These are phyloP conservation scores for Trametes punicea DNA, from an alignment of 768 basidiomycete species.

Conservation along the genomic window DNA sequence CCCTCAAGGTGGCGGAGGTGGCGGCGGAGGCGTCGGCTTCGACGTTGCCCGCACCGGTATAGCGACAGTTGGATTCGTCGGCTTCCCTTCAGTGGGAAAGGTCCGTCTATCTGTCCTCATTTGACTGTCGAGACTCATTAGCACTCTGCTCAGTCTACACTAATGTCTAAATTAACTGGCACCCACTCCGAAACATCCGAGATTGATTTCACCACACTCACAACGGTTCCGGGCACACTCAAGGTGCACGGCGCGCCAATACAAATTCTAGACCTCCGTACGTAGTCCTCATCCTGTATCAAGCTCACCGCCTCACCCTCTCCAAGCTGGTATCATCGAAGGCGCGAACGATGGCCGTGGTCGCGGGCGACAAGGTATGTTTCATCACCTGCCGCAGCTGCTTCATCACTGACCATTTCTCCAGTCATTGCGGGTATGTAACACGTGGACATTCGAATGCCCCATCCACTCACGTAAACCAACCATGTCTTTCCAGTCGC, in stretches of 20 bases:
- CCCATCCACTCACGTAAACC: neutral
- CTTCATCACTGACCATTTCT: neutral
- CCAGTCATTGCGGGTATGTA: constrained; percentile 66
- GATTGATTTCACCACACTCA: constrained; percentile 95
- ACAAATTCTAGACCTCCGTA: constrained; percentile 90
- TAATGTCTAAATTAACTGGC: constrained; percentile 95
- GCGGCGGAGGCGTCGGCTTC: constrained; percentile 88
- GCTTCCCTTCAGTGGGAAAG: constrained; percentile 95
- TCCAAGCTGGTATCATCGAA: constrained; percentile 90
- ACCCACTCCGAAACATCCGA: constrained; percentile 95
- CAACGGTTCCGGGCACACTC: constrained; percentile 92
- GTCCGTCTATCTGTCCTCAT: constrained; percentile 34
- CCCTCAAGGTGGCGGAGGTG: constrained; percentile 73
- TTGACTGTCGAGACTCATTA: constrained; percentile 6
- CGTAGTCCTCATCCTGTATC: constrained; percentile 29
- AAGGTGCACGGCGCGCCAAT: constrained; percentile 96
- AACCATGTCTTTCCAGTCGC: constrained; percentile 58
- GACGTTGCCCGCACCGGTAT: constrained; percentile 98
- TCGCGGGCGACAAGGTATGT: constrained; percentile 94
- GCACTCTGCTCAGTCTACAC: constrained; percentile 58
- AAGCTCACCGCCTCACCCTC: constrained; percentile 18
- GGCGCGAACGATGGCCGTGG: constrained; percentile 62
- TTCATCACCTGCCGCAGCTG: neutral
- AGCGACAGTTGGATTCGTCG: constrained; percentile 92
- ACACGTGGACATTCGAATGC: neutral